These are phyloP conservation scores for Calycina herbarum DNA, from an alignment of 2,329 filamentous ascomycete species.

Conservation along the genomic window DNA sequence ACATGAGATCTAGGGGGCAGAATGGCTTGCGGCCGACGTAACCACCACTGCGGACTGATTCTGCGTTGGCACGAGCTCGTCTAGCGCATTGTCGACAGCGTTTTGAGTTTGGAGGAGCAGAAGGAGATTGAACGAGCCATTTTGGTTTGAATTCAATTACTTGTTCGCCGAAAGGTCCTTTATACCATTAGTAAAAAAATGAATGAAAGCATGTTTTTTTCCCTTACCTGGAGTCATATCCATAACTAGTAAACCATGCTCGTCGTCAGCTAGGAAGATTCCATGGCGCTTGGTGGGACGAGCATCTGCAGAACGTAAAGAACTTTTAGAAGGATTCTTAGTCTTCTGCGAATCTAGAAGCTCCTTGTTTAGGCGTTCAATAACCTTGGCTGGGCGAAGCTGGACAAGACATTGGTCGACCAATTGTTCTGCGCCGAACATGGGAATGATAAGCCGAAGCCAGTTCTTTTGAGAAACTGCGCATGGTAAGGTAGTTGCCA, in stretches of 20 bases:
- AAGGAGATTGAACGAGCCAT: constrained; percentile 76
- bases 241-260: constrained; percentile 69
- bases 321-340: constrained; percentile 9
- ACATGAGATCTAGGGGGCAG: constrained; percentile 66
- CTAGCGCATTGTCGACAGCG: constrained; percentile 74
- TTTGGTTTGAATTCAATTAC: constrained; percentile 81
- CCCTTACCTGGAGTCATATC: constrained; percentile 61
- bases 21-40: constrained; percentile 42
- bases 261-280: constrained; percentile 52
- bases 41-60: constrained; percentile 20
- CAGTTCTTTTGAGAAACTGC: constrained; percentile 46
- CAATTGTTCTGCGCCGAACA: constrained; percentile 56
- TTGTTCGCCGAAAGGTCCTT: constrained; percentile 34
- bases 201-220: background rate
- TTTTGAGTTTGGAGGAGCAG: constrained; percentile 60
- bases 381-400: constrained; percentile 45
- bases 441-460: constrained; percentile 51
- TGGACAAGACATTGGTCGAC: constrained; percentile 56
- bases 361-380: constrained; percentile 52
- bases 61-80: constrained; percentile 28
- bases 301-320: constrained; percentile 10
- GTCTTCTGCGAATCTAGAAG: constrained; percentile 42
- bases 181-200: background rate
- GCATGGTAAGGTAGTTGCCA: constrained; percentile 48
- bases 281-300: constrained; percentile 51